Percentiles rank a stretch among this genome's conserved stretches.
Conservation (phyloP, 140 eudicot genomes). For the Cichorium intybus region DNA sequence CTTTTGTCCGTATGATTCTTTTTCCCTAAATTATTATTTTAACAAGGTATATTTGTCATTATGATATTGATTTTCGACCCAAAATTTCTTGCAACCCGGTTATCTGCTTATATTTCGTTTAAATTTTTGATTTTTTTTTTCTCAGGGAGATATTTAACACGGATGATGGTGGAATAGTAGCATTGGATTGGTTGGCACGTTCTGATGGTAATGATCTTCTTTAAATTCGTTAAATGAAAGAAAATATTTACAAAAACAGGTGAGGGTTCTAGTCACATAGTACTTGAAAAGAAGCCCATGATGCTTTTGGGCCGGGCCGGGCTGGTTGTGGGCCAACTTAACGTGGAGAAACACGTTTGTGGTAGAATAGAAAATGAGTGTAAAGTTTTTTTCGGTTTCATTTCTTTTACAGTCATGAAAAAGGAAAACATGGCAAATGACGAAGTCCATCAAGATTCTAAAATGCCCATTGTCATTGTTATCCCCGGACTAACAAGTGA, state of each 20-base stretch:
- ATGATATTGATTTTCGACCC: too few relatives aligned
- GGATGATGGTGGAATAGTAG: conserved; percentile 94
- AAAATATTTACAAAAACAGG: not conserved
- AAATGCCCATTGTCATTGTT: conserved; percentile 64
- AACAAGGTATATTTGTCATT: not conserved
- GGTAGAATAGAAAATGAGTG: not conserved
- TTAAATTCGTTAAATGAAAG: not conserved
- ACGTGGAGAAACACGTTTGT: not conserved
- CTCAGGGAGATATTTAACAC: conserved; percentile 67
- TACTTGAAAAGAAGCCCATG: too few relatives aligned
- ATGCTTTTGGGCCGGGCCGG: not conserved
- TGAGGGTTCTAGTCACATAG: too few relatives aligned
- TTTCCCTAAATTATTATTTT: not conserved
- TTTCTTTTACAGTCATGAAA: conserved; percentile 35
- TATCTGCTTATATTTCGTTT: not conserved
- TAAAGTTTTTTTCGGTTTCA: not conserved
- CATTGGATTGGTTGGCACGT: conserved; percentile 77
- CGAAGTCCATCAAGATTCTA: conserved; percentile 44
- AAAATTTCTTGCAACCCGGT: too few relatives aligned
- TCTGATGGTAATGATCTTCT: conserved; percentile 45
- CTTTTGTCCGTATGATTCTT: not conserved
- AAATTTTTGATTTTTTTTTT: not conserved
- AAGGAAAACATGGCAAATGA: conserved; percentile 28
- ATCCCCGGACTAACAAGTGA: conserved; percentile 91
- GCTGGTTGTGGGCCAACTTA: not conserved